phyloP scores from a whole-genome alignment of 345 rosid species.

The Linum usitatissimum region DNA sequence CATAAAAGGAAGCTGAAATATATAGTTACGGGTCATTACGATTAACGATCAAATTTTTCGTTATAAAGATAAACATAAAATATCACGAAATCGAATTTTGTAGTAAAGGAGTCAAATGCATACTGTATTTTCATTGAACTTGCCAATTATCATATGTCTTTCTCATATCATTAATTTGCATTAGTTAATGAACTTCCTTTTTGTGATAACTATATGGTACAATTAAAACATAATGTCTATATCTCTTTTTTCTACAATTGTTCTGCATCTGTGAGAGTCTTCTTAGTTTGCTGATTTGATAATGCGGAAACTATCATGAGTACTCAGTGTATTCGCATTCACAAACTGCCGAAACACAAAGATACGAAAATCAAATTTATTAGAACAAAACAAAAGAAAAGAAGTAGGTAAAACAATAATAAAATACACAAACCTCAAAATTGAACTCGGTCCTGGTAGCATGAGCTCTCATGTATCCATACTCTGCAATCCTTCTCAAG shows the following conservation, averaged over 20 bases:
- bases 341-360: conserved; percentile 43
- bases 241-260: too few relatives aligned
- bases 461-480: conserved; percentile 39
- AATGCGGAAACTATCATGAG: conserved; percentile 43
- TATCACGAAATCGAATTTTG: too few relatives aligned
- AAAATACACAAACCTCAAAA: conserved; percentile 32
- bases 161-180: too few relatives aligned
- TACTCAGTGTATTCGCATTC: conserved; percentile 22
- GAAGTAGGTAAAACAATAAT: too few relatives aligned
- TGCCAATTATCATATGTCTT: neutral
- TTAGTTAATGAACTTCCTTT: too few relatives aligned
- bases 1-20: too few relatives aligned
- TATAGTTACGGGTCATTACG: too few relatives aligned
- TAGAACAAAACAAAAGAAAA: too few relatives aligned
- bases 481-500: conserved; percentile 36
- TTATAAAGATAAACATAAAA: too few relatives aligned
- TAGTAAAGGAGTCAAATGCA: too few relatives aligned
- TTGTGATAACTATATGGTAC: too few relatives aligned
- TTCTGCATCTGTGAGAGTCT: neutral
- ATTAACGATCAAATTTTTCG: too few relatives aligned
- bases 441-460: conserved; percentile 32
- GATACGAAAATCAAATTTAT: neutral
- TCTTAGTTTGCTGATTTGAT: conserved; percentile 10
- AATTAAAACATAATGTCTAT: neutral
- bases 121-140: neutral